phyloP scores from a whole-genome alignment of 257 asterid genomes.

The Nicotiana obtusifolia region DNA sequence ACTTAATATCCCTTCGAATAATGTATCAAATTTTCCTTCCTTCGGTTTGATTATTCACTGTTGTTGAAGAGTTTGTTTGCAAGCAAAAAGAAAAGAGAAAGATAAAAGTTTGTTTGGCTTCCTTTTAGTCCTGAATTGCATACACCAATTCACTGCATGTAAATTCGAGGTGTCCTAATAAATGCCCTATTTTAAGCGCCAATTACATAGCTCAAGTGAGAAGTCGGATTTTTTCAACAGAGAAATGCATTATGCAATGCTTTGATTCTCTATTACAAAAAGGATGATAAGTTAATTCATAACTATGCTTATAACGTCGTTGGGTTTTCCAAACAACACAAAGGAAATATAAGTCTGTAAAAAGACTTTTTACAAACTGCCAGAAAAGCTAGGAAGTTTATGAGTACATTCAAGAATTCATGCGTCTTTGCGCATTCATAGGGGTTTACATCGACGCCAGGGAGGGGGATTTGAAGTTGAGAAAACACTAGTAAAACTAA shows the following conservation, averaged over 20 bases:
- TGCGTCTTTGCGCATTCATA: background rate
- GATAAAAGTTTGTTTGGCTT: background rate
- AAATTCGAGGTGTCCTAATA: background rate
- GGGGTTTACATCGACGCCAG: background rate
- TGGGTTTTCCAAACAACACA: background rate
- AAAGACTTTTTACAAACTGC: background rate
- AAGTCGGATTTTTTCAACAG: background rate
- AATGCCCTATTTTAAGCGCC: background rate
- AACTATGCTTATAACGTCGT: background rate
- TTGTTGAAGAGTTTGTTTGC: background rate
- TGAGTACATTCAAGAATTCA: background rate
- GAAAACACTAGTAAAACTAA: background rate
- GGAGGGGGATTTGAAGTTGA: background rate
- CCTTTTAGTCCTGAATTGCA: background rate
- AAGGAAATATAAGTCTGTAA: background rate
- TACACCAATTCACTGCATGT: background rate
- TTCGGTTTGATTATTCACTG: background rate
- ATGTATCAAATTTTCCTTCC: background rate
- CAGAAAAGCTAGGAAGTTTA: background rate
- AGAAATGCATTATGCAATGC: background rate
- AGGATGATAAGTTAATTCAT: background rate
- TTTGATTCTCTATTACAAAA: background rate
- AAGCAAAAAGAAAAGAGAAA: background rate
- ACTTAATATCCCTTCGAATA: background rate
- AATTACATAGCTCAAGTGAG: background rate